Evolutionary conservation across 2,329 filamentous ascomycete genomes (phyloP).

Genomic region (Bipolaris oryzae): DNA sequence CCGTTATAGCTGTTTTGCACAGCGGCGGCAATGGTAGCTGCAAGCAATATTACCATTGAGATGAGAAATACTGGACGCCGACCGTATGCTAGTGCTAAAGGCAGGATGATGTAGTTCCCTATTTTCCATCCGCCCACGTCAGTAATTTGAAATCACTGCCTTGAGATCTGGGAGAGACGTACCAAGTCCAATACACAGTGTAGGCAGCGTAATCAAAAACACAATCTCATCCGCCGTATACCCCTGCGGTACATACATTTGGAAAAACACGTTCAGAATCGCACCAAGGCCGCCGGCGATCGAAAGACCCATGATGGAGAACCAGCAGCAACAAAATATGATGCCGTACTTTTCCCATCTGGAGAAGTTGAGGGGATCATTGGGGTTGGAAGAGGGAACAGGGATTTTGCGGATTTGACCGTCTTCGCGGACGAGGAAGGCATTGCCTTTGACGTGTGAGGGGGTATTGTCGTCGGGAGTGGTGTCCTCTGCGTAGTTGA

Average conservation of each 20-base stretch:
- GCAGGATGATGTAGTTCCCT: background rate
- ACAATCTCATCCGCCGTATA: background rate
- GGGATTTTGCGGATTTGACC: background rate
- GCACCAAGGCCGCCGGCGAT: background rate
- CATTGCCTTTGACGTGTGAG: constrained; percentile 1
- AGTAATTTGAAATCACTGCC: background rate
- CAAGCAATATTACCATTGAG: background rate
- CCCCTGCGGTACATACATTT: background rate
- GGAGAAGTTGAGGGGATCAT: background rate
- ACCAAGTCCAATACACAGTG: background rate
- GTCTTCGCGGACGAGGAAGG: constrained; percentile 1
- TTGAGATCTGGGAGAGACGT: background rate
- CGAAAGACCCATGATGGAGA: constrained; percentile 1
- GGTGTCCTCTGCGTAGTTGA: background rate
- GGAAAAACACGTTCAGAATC: background rate
- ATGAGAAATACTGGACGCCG: background rate
- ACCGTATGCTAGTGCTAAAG: background rate
- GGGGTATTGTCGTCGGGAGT: too few species aligned
- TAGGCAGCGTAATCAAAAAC: background rate
- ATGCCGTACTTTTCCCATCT: background rate
- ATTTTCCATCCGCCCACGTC: background rate
- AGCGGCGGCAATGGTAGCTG: background rate
- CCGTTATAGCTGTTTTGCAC: background rate
- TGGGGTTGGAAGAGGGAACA: background rate
- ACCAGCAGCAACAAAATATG: constrained; percentile 5